Percentiles rank a stretch among this genome's conserved stretches.
These are phyloP conservation scores for Metschnikowia picachoensis DNA, from an alignment of 805 yeast species.

Conservation along the genomic window DNA sequence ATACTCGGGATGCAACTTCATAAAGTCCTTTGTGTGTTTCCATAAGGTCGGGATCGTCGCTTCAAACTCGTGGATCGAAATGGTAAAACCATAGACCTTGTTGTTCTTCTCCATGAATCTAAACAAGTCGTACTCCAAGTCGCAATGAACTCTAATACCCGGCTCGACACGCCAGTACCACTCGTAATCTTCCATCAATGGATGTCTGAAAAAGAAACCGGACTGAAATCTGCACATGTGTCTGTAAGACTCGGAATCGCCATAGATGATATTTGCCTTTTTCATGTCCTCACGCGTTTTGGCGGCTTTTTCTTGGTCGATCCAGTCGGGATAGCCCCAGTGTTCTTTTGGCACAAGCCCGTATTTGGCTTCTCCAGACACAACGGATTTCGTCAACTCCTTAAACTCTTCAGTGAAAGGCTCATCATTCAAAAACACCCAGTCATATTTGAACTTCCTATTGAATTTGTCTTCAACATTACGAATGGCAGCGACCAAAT, in stretches of 20 bases:
- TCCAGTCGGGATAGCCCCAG: conserved; percentile 22
- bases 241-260: conserved; percentile 16
- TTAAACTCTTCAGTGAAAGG: conserved; percentile 23
- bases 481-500: conserved; percentile 17
- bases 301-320: conserved; percentile 26
- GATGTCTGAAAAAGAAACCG: conserved; percentile 20
- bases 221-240: conserved; percentile 21
- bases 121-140: conserved; percentile 24
- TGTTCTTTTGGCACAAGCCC: conserved; percentile 20
- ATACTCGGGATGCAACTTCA: conserved; percentile 14
- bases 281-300: conserved; percentile 22
- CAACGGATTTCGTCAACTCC: conserved; percentile 13
- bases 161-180: conserved; percentile 26
- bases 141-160: conserved; percentile 21
- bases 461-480: conserved; percentile 24
- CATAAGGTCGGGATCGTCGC: conserved; percentile 22
- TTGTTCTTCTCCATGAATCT: conserved; percentile 19
- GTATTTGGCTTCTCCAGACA: conserved; percentile 20
- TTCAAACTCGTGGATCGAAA: conserved; percentile 20
- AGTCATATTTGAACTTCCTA: conserved; percentile 22
- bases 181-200: conserved; percentile 20
- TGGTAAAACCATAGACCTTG: conserved; percentile 22
- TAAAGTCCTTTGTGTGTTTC: conserved; percentile 19
- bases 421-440: conserved; percentile 26
- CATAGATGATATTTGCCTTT: conserved; percentile 29